Evolutionary conservation across 805 yeast genomes (phyloP), one percentile per base, ranked within the genome.

Genomic region (Lachancea dasiensis): DNA sequence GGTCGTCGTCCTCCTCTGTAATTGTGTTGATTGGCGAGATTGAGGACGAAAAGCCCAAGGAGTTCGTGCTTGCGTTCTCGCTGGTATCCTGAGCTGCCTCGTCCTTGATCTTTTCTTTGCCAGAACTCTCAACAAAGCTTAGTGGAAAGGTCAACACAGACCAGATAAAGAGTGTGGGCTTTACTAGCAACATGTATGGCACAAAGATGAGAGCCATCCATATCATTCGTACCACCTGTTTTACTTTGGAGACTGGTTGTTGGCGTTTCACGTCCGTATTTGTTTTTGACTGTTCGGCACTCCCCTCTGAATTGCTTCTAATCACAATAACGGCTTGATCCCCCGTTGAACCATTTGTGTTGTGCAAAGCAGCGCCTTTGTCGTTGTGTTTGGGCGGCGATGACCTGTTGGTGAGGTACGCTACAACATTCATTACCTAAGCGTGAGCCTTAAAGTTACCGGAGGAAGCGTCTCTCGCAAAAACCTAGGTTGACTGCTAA

Each of bases 81-180:
- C 21, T 27, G 18, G 19, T 14, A 17, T 21, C 35, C 25, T 7
- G 22, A 31, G 16, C 20, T 33, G 28, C 17, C 17, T 36, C 29
- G n/a, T 15, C 13, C 11, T n/a, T 31, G 24, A 14, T 13, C 34
- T 30, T 36, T 14, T 24, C 26, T 21, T 26, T 25, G 24, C 36
- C 21, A 20, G 27, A 16, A 9, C 36, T 23, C 26, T 62, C 67
- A 20, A 75, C 51, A 13, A 73, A 49, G 39, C 68, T 63, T 43
- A 79, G 58, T 0, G 89, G 89, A 49, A 70, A 75, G 2, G 79
- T 68, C 5, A 74, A 40, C n/a, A 79, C 43, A 35, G 62, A 66
- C 73, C 83, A 69, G 1, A 70, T 29, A 33, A 70, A 63, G 4
- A 61, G 43, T 11, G 75, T 40, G 2, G 89, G 87, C 39, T 68